phyloP scores from a whole-genome alignment of 352 stramenopile species.

The Aphanomyces invadans region DNA sequence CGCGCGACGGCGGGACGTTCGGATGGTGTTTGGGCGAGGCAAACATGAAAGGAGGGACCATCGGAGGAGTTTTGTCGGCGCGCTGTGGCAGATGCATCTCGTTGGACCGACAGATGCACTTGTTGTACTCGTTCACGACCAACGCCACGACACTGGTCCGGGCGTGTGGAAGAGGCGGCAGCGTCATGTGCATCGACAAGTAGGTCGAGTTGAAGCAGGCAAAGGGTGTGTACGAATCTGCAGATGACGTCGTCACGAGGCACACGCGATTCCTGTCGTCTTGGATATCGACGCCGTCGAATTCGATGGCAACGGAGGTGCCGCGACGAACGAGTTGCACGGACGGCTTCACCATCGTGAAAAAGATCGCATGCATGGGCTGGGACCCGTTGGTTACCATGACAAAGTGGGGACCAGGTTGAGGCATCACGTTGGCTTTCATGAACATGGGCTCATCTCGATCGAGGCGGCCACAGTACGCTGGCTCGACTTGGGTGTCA shows the following conservation, averaged over 20 bases:
- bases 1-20: conserved; percentile 13
- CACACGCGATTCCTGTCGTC: neutral
- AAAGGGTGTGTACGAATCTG: conserved; percentile 27
- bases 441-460: conserved; percentile 33
- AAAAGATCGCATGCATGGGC: conserved; percentile 37
- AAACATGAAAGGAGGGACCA: conserved; percentile 27
- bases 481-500: conserved; percentile 27
- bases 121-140: conserved; percentile 43
- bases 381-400: neutral
- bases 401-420: conserved; percentile 24
- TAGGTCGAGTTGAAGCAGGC: conserved; percentile 32
- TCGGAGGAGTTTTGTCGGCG: neutral
- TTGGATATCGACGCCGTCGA: conserved; percentile 30
- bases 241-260: neutral
- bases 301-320: conserved; percentile 33
- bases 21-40: conserved; percentile 26
- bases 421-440: conserved; percentile 1
- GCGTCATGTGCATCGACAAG: conserved; percentile 15
- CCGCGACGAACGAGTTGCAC: neutral
- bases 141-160: conserved; percentile 34
- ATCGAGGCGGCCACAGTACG: neutral
- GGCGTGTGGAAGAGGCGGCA: conserved; percentile 21
- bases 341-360: conserved; percentile 26
- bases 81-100: conserved; percentile 23
- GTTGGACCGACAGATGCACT: conserved; percentile 29